A percentile compares a stretch with the other conserved stretches of the same genome.
Conservation (phyloP, 2,329 filamentous ascomycete genomes). For the Pyrenophora seminiperda region DNA sequence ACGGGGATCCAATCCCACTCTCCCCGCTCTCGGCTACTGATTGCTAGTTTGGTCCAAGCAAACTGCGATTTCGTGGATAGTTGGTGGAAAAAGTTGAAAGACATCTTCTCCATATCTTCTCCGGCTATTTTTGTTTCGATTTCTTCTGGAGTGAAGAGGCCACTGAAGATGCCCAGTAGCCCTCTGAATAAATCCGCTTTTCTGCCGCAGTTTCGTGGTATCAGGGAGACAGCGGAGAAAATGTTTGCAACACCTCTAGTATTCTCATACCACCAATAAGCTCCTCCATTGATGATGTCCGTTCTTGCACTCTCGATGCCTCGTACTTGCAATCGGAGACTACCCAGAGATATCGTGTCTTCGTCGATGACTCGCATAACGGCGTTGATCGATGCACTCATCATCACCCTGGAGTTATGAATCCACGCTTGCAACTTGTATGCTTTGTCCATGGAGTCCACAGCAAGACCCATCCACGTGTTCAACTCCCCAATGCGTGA, state of each 20-base stretch:
- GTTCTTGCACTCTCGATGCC: conserved; percentile 5
- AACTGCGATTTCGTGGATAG: background rate
- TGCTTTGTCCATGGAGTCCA: conserved; percentile 7
- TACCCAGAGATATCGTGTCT: background rate
- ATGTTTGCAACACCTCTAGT: conserved; percentile 4
- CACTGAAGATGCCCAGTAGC: conserved; percentile 7
- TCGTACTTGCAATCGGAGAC: conserved; percentile 1
- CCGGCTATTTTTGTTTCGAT: conserved; percentile 1
- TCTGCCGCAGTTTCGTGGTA: background rate
- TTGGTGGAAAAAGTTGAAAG: conserved; percentile 7
- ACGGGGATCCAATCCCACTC: conserved; percentile 13
- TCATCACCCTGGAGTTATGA: background rate
- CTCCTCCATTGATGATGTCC: conserved; percentile 10
- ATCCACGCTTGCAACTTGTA: conserved; percentile 4
- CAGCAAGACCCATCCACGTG: conserved; percentile 9
- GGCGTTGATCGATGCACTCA: background rate
- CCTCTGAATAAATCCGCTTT: conserved; percentile 2
- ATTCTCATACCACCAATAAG: conserved; percentile 9
- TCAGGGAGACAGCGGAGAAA: conserved; percentile 8
- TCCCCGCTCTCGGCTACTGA: conserved; percentile 5
- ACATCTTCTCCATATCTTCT: conserved; percentile 5
- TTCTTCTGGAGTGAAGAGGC: conserved; percentile 4
- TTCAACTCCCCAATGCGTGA: conserved; percentile 6
- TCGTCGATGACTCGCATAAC: conserved; percentile 7
- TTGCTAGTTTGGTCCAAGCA: conserved; percentile 10